phyloP scores from a whole-genome alignment of 2,329 filamentous ascomycete species.

The Fusarium fracticaudum region DNA sequence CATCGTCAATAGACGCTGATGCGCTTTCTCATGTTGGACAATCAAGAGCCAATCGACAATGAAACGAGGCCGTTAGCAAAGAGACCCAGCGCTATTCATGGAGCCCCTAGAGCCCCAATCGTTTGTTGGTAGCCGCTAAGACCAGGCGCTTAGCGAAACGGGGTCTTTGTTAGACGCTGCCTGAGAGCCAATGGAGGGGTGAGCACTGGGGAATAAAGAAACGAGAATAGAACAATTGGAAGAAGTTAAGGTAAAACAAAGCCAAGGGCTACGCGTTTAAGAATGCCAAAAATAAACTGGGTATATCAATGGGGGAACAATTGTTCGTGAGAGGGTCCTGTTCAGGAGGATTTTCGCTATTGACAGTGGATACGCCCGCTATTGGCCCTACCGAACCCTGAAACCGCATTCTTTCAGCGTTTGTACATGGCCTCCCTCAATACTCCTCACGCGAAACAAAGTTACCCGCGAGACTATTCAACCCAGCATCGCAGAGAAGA shows the following conservation, averaged over 20 bases:
- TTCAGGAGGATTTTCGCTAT: background rate
- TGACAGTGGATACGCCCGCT: background rate
- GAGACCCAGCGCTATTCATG: conserved; percentile 15
- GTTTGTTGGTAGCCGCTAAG: conserved; percentile 29
- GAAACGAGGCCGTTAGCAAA: conserved; percentile 8
- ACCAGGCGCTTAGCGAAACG: conserved; percentile 41
- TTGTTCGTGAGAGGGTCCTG: background rate
- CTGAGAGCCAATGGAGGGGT: conserved; percentile 8
- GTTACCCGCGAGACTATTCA: background rate
- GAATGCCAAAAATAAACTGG: background rate
- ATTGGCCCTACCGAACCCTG: background rate
- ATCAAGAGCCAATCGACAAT: conserved; percentile 32
- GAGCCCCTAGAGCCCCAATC: conserved; percentile 34
- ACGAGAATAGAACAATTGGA: conserved; percentile 21
- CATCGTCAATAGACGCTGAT: conserved; percentile 3
- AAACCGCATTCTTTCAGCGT: background rate
- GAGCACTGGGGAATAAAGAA: conserved; percentile 5
- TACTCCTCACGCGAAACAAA: background rate
- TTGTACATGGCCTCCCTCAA: background rate
- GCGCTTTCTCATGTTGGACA: background rate
- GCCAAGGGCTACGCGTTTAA: background rate
- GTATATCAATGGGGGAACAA: background rate
- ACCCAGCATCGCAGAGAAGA: rapidly evolving
- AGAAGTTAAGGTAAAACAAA: background rate
- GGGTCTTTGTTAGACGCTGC: conserved; percentile 19